Conservation (phyloP, 2,329 filamentous ascomycete species). For the Coniella lustricola region DNA sequence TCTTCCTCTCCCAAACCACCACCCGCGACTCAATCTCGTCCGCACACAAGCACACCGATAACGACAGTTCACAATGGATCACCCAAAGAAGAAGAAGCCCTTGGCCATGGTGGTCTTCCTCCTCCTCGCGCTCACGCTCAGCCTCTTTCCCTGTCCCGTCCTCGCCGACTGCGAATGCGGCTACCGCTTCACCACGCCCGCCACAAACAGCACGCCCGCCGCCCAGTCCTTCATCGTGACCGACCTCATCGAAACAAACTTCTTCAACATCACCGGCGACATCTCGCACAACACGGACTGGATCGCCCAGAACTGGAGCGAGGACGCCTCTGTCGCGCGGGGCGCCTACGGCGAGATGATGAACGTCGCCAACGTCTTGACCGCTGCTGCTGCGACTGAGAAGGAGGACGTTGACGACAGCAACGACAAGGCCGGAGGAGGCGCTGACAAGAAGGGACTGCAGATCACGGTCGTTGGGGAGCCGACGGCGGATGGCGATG, state of each 20-base stretch:
- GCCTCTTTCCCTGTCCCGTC: conserved; percentile 14
- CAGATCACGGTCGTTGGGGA: conserved; percentile 47
- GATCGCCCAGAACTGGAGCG: conserved; percentile 60
- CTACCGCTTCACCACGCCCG: conserved; percentile 50
- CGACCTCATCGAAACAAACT: conserved; percentile 65
- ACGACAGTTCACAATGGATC: background rate
- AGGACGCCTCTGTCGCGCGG: conserved; percentile 47
- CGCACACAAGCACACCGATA: too few species aligned
- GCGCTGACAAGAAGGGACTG: conserved; percentile 47
- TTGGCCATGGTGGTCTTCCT: too few species aligned
- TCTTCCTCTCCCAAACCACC: too few species aligned
- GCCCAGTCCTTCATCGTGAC: conserved; percentile 49
- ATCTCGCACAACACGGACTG: conserved; percentile 51
- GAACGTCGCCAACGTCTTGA: conserved; percentile 46
- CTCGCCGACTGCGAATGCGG: conserved; percentile 62
- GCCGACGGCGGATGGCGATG: conserved; percentile 34
- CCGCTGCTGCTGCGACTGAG: conserved; percentile 30
- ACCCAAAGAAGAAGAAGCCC: background rate
- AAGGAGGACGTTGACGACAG: too few species aligned
- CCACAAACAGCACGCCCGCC: conserved; percentile 37
- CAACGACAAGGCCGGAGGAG: conserved; percentile 29
- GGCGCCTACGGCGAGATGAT: conserved; percentile 63
- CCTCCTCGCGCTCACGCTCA: conserved; percentile 9
- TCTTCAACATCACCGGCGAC: conserved; percentile 44
- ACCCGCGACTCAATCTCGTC: too few species aligned